Base-by-base conservation (phyloP, 2,329 filamentous ascomycete species). In the Aureobasidium sp. region DNA sequence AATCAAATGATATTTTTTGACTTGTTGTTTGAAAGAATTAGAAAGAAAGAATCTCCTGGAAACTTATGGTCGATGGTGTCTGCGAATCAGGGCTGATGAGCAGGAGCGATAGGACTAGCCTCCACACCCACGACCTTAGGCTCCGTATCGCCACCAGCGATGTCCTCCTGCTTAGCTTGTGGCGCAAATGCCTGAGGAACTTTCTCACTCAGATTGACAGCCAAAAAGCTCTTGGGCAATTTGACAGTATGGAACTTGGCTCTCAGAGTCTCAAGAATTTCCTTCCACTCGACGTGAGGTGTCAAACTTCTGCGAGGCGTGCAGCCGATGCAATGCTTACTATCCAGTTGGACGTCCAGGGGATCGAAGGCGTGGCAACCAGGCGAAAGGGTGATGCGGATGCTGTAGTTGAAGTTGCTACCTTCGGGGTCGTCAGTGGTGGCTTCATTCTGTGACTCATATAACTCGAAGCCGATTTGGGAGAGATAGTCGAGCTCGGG, bases 311-410 rank as follows among this genome's bases (percentile, higher is more conserved):
- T 83, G 66, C 92, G 82, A n/a, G 91, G 92, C 7, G 93, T 91
- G 72, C 90, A 96, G 44, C 93, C 92, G 69, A 99, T 99, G 74
- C 92, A 95, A 74, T 99, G 94, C 69, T 94, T 90, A 69, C 90
- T 94, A 74, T 99, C 94, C 32, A 99, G 85, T 78, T 96, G 92
- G 67, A 99, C 92, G 72, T 99, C 93, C 32, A 99, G 82, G 5
- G 94, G 94, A 74, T 97, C 94, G 73, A 93, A 96, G 13, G 95
- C 92, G 75, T 99, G 94, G 71, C 93, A 97, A 12, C 94, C 94
- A 1, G 95, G 94, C 67, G 89, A 94, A 71, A 99, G 92, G 32
- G 90, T 94, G 73, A 99, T 97, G 64, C 93, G 88, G 73, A 99
- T 99, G 71, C 88, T 94, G 76, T 99, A 99, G 61, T 92, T 90